Evolutionary conservation across 108 stramenopile species (phyloP), one percentile per base, ranked within the genome.

Genomic region (Skeletonema menzelii): DNA sequence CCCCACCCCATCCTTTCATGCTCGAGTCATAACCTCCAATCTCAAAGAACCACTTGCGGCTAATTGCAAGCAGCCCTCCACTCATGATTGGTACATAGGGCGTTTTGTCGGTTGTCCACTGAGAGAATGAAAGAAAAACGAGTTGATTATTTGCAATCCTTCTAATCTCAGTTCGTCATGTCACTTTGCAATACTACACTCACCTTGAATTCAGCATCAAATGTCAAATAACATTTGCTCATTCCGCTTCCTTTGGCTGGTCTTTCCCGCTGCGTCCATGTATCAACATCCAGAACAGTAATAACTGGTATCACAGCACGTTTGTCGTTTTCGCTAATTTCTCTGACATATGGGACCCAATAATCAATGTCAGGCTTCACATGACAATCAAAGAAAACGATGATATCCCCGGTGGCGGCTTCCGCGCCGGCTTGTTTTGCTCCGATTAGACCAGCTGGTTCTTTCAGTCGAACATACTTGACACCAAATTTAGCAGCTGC

Each of bases 151-250:
- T 15, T 42, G 13, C 40, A 15, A 15, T 42, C n/a, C 2, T 42
- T 15, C 40, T n/a, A 15, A 42, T 42, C 15, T 3, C 40, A 42
- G 14, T 42, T 15, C 8, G 14, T 15, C 40, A 3, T 10, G 40
- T n/a, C 15, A 1, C 37, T 38, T 38, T 38, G 6, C 40, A 15
- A 15, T 42, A 2, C 3, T 42, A 2, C 3, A 4, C 72, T 79
- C 78, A 72, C 73, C 44, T 80, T 80, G 46, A 80, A 80, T 59
- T 80, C 79, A 3, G 74, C 79, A 59, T 80, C 79, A 37, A 80
- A 80, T 32, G 79, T 80, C 1, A 80, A 42, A 34, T 80, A 80
- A 44, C 79, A 80, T 38, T 80, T 80, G 66, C 73, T 75, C 79
- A 80, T 75, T 53, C 79, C 79, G 22, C 64, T 68, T 20, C 74